Evolutionary conservation across 2,329 filamentous ascomycete genomes (phyloP).

Genomic region (Chrysosporium queenslandicum): DNA sequence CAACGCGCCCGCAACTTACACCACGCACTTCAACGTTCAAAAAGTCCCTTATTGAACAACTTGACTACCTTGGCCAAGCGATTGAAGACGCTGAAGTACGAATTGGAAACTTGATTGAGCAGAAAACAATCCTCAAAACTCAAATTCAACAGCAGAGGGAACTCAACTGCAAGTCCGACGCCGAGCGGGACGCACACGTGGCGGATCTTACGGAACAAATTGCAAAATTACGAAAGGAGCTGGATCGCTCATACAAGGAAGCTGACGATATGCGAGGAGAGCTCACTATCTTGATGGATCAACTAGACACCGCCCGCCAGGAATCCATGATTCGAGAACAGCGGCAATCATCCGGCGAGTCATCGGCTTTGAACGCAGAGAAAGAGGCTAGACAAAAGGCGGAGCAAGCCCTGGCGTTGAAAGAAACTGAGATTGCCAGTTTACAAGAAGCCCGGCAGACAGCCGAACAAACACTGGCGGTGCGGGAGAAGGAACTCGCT

Average conservation of each 20-base stretch:
- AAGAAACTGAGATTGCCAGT: constrained; percentile 21
- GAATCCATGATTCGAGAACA: constrained; percentile 29
- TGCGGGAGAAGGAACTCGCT: constrained; percentile 23
- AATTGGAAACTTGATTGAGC: constrained; percentile 68
- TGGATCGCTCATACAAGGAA: constrained; percentile 45
- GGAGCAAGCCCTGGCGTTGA: constrained; percentile 20
- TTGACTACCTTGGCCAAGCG: constrained; percentile 65
- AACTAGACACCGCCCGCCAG: constrained; percentile 35
- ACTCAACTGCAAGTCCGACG: constrained; percentile 77
- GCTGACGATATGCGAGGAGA: constrained; percentile 33
- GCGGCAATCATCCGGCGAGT: constrained; percentile 24
- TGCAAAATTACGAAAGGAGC: constrained; percentile 54
- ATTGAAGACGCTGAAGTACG: constrained; percentile 70
- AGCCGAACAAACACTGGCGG: constrained; percentile 20
- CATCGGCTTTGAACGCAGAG: constrained; percentile 23
- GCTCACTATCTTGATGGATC: constrained; percentile 34
- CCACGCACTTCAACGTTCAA: constrained; percentile 48
- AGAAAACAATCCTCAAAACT: constrained; percentile 77
- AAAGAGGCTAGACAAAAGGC: constrained; percentile 21
- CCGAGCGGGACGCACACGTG: constrained; percentile 42
- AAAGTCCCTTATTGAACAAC: constrained; percentile 54
- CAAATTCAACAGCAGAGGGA: constrained; percentile 95
- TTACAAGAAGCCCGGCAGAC: constrained; percentile 23
- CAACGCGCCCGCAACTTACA: constrained; percentile 37
- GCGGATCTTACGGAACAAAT: constrained; percentile 38